These are phyloP conservation scores for Nicotiana attenuata DNA, from an alignment of 257 asterid species.

Conservation along the genomic window DNA sequence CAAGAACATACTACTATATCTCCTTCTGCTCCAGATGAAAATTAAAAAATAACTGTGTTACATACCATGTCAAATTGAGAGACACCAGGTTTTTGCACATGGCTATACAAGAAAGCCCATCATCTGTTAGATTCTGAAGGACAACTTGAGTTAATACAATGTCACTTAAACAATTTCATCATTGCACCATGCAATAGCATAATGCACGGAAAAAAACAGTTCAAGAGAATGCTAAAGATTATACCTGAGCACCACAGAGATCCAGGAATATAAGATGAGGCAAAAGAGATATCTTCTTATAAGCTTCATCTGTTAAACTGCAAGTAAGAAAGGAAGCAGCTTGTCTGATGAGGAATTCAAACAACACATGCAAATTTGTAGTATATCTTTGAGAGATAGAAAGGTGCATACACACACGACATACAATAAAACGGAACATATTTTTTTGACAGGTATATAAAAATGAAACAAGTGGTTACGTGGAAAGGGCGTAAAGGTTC, in stretches of 20 bases:
- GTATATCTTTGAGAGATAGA: neutral
- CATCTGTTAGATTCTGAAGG: constrained; percentile 77
- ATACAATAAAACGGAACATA: neutral
- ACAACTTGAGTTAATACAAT: constrained; percentile 18
- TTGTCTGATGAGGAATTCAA: constrained; percentile 6
- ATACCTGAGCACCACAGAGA: constrained; percentile 99
- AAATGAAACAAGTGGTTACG: constrained; percentile 32
- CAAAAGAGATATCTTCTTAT: constrained; percentile 62
- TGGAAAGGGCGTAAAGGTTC: constrained; percentile 94
- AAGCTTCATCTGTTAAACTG: constrained; percentile 83
- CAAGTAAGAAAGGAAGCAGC: constrained; percentile 17
- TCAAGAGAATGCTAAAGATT: neutral
- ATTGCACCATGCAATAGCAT: neutral
- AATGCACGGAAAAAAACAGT: neutral
- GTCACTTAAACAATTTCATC: neutral
- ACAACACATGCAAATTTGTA: neutral
- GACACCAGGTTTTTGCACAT: constrained; percentile 62
- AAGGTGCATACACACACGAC: neutral
- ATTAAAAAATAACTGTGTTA: neutral
- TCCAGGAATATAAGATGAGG: constrained; percentile 59
- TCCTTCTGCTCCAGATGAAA: constrained; percentile 4
- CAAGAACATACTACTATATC: neutral
- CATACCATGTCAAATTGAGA: constrained; percentile 84
- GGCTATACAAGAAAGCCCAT: constrained; percentile 74
- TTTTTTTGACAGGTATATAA: neutral